A percentile compares a stretch with the other conserved stretches of the same genome.
These are phyloP conservation scores for Dovyalis caffra DNA, from an alignment of 345 rosid species.

Conservation along the genomic window DNA sequence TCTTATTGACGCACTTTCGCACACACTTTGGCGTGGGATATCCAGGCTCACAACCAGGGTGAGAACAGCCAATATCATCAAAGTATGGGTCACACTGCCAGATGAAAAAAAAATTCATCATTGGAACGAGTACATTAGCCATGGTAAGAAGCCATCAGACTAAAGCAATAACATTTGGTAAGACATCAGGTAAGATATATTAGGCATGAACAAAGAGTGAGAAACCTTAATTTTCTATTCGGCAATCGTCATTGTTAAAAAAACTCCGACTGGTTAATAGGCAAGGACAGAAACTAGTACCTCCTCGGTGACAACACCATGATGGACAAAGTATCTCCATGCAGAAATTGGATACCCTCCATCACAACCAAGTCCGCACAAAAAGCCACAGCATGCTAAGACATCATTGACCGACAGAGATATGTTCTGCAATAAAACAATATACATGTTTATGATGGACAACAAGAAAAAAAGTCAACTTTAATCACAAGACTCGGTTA, in stretches of 20 bases:
- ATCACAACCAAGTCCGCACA: constrained; percentile 86
- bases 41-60: constrained; percentile 95
- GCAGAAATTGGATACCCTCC: constrained; percentile 84
- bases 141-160: constrained; percentile 10
- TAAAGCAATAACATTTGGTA: background rate
- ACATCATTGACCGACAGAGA: constrained; percentile 89
- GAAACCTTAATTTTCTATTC: background rate
- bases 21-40: constrained; percentile 80
- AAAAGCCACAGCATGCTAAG: constrained; percentile 88
- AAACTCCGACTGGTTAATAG: background rate
- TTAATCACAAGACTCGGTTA: too few relatives aligned
- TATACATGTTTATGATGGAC: background rate
- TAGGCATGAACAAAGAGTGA: background rate
- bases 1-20: constrained; percentile 64
- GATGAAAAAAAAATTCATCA: constrained; percentile 3
- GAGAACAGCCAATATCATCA: constrained; percentile 82
- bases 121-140: constrained; percentile 2
- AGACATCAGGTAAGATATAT: background rate
- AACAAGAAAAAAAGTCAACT: background rate
- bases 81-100: constrained; percentile 91
- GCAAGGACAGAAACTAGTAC: constrained; percentile 29
- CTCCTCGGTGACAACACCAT: constrained; percentile 95
- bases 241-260: background rate
- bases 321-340: constrained; percentile 73
- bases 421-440: constrained; percentile 55